Percentiles rank a stretch among this genome's conserved stretches.
Conservation (phyloP, 495 filamentous ascomycete species). For the Penicillium coffeae region DNA sequence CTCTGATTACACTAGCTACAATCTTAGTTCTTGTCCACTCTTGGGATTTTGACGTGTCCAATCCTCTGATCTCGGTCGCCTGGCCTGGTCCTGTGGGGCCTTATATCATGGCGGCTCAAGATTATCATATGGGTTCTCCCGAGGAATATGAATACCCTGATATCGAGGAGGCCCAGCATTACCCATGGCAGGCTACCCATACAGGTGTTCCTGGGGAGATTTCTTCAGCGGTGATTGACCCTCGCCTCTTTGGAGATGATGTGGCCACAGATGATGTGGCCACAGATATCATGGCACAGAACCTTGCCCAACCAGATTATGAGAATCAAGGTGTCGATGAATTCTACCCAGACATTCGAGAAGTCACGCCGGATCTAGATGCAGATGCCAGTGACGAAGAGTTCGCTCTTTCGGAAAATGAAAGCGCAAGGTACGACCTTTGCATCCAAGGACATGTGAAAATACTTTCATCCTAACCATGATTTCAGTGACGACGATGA, state of each 20-base stretch:
- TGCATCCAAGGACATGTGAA: no score
- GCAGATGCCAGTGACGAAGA: conserved; percentile 21
- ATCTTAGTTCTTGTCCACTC: no score
- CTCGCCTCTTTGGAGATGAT: conserved; percentile 35
- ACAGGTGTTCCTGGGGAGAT: conserved; percentile 12
- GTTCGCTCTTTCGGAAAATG: conserved; percentile 20
- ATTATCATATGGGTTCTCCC: conserved; percentile 16
- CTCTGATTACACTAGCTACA: background rate
- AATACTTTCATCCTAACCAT: background rate
- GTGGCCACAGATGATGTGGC: conserved; percentile 15
- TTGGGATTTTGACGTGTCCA: no score
- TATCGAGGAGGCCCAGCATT: conserved; percentile 34
- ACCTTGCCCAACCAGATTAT: conserved; percentile 10
- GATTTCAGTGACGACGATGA: background rate
- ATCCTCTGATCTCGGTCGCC: no score
- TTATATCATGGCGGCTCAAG: conserved; percentile 18
- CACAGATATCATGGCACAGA: conserved; percentile 7
- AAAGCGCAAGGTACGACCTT: conserved; percentile 35
- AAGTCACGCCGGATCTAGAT: background rate
- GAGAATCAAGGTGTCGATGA: conserved; percentile 7
- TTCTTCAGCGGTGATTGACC: conserved; percentile 35
- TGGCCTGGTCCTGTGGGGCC: background rate
- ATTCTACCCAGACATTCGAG: conserved; percentile 6
- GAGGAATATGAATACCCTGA: conserved; percentile 34
- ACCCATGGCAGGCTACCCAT: conserved; percentile 32